Evolutionary conservation across 2,329 filamentous ascomycete genomes (phyloP), one percentile per base, ranked within the genome.

Genomic region (Colletotrichum higginsianum): DNA sequence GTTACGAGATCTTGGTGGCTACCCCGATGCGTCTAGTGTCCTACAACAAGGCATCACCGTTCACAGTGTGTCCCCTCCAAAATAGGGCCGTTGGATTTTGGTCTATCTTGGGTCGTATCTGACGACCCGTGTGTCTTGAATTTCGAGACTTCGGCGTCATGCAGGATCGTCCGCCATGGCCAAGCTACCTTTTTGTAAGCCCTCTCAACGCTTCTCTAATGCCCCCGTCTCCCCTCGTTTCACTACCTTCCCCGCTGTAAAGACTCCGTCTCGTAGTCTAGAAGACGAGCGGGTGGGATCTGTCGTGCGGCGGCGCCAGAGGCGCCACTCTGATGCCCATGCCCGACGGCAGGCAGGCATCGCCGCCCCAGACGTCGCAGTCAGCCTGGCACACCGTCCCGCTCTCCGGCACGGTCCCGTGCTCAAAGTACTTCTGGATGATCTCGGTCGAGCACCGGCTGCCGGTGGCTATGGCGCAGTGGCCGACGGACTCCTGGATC

Each of bases 401-500:
- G 8, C 75, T 75, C 18, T 66, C 3, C 4, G 80, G 80, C 2
- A 81, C 75, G 18, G 52, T 49, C 15, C 80, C 80, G 12, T 75
- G 75, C 21, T 79, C 79, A 5, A 81, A 74, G 42, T 81, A 81
- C 3, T 75, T 66, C n/a, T 73, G 73, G 7, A 80, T 72, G 2
- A 74, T 55, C 1, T 57, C 50, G n/a, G 61, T 62, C 18, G 74
- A 76, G 62, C 80, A 75, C 23, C 66, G 50, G 49, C 76, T 79
- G 11, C 67, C 60, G 1, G 58, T 66, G 0, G 68, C 61, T 0
- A 50, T 30, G 1, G 76, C 74, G n/a, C 75, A 75, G 53, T 82
- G 80, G 1, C 79, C 80, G 8, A 78, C 67, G 21, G 67, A 71
- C 44, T 82, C 77, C 50, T 79, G 77, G 5, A 82, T 69, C 26